phyloP scores from a whole-genome alignment of 495 filamentous ascomycete species.

The Choiromyces venosus region DNA sequence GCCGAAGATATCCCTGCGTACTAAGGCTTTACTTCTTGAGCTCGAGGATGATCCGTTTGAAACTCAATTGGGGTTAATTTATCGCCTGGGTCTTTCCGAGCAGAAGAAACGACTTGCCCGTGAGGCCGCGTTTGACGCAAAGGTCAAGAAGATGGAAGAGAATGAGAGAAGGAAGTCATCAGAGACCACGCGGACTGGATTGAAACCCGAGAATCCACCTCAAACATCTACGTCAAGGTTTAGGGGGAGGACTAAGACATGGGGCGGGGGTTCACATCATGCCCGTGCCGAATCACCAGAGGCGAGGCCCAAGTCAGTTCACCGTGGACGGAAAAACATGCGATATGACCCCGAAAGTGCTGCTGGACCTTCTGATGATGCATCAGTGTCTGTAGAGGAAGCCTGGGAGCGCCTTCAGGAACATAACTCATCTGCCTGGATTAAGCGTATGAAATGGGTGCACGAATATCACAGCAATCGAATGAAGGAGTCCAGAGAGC shows the following conservation, averaged over 20 bases:
- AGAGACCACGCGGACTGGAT: slow-evolving; percentile 42
- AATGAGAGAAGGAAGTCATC: slow-evolving; percentile 52
- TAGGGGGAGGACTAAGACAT: slow-evolving; percentile 36
- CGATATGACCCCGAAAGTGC: slow-evolving; percentile 76
- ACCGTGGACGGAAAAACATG: slow-evolving; percentile 51
- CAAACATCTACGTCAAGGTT: slow-evolving; percentile 50
- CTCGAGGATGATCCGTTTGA: slow-evolving; percentile 96
- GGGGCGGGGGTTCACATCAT: slow-evolving; percentile 29
- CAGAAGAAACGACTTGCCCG: slow-evolving; percentile 82
- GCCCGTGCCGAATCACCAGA: slow-evolving; percentile 36
- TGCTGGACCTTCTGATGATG: slow-evolving; percentile 59
- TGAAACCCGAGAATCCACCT: slow-evolving; percentile 46
- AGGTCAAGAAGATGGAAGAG: slow-evolving; percentile 73
- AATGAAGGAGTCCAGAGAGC: slow-evolving; percentile 70
- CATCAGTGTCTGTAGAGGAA: slow-evolving; percentile 64
- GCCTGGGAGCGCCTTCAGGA: slow-evolving; percentile 69
- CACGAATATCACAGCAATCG: slow-evolving; percentile 62
- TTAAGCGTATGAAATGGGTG: slow-evolving; percentile 75
- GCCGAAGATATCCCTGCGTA: slow-evolving; percentile 74
- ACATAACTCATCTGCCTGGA: slow-evolving; percentile 87
- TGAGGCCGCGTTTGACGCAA: slow-evolving; percentile 82
- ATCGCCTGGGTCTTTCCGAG: slow-evolving; percentile 78
- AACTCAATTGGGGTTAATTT: slow-evolving; percentile 91
- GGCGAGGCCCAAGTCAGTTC: slow-evolving; percentile 41
- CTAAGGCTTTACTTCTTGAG: slow-evolving; percentile 76